Conservation (phyloP, 208 protist genomes). For the Wallacemonas sp. region DNA sequence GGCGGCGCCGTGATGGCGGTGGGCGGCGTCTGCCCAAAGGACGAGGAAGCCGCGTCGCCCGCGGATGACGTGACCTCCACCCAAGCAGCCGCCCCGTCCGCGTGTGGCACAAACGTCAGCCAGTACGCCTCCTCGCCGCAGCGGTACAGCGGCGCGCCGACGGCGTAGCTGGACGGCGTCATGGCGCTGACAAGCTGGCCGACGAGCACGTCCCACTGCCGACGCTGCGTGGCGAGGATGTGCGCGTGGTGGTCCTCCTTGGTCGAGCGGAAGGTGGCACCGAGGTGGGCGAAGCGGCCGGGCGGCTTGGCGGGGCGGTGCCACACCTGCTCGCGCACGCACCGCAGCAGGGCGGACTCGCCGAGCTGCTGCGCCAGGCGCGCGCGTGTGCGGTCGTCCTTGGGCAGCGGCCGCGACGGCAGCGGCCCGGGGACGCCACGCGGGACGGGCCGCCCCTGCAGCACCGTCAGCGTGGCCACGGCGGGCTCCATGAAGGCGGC, state of each 20-base stretch:
- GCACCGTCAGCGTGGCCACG: conserved; percentile 24
- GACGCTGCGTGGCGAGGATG: conserved; percentile 24
- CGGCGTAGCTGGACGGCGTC: conserved; percentile 4
- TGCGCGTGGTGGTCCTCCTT: conserved; percentile 47
- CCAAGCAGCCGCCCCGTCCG: not conserved
- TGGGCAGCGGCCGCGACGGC: not conserved
- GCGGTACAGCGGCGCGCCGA: conserved; percentile 21
- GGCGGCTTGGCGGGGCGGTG: conserved; percentile 22
- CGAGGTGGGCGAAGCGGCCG: conserved; percentile 12
- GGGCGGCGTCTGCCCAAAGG: too few relatives aligned
- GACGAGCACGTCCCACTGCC: conserved; percentile 38
- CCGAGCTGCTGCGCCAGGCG: not conserved
- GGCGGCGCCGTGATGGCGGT: conserved; percentile 12
- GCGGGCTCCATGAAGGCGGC: conserved; percentile 30
- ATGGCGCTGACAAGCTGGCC: conserved; percentile 28
- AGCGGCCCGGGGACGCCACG: conserved; percentile 17
- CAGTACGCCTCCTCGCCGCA: conserved; percentile 25
- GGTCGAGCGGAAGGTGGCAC: conserved; percentile 31
- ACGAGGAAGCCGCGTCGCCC: too few relatives aligned
- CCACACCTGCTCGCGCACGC: conserved; percentile 28
- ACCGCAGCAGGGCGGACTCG: conserved; percentile 25
- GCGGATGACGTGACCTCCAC: conserved; percentile 12
- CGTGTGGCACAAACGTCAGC: conserved; percentile 35
- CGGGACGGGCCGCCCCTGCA: conserved; percentile 22
- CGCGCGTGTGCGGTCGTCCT: not conserved